A percentile compares a stretch with the other conserved stretches of the same genome.
Evolutionary conservation across 495 filamentous ascomycete species (phyloP).

Genomic region (Penicillium subrubescens): DNA sequence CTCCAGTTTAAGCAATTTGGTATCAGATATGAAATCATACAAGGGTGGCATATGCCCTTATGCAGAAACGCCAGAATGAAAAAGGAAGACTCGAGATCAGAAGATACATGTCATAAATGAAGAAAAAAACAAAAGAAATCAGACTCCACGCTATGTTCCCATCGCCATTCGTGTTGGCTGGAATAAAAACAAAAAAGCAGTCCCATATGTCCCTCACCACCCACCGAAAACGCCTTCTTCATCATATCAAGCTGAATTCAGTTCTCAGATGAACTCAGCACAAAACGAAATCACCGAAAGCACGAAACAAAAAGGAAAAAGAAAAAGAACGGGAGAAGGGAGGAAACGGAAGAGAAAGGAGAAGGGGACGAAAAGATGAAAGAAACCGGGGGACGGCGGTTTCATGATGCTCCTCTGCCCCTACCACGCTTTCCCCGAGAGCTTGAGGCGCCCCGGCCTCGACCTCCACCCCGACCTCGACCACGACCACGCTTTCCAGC

Average conservation of each 20-base stretch:
- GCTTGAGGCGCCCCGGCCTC: not conserved
- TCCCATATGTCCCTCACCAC: not conserved
- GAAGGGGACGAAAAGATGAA: no score
- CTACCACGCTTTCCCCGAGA: not conserved
- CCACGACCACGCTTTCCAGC: slow-evolving; percentile 4
- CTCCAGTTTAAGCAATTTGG: not conserved
- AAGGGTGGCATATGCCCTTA: not conserved
- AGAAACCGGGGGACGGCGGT: not conserved
- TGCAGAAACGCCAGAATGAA: not conserved
- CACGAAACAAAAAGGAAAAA: not conserved
- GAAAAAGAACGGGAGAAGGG: not conserved
- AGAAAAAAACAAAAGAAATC: not conserved
- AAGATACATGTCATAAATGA: not conserved
- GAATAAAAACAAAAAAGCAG: not conserved
- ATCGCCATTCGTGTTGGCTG: not conserved
- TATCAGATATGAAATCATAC: not conserved
- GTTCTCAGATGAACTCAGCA: not conserved
- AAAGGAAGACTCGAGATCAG: not conserved
- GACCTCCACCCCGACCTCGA: not conserved
- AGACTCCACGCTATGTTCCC: slow-evolving; percentile 4
- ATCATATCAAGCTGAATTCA: not conserved
- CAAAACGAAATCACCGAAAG: not conserved
- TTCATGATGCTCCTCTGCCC: not conserved
- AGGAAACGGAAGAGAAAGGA: not conserved
- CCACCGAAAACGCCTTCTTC: not conserved